Evolutionary conservation across 768 basidiomycete genomes (phyloP).

Genomic region (Ramaria rubella): DNA sequence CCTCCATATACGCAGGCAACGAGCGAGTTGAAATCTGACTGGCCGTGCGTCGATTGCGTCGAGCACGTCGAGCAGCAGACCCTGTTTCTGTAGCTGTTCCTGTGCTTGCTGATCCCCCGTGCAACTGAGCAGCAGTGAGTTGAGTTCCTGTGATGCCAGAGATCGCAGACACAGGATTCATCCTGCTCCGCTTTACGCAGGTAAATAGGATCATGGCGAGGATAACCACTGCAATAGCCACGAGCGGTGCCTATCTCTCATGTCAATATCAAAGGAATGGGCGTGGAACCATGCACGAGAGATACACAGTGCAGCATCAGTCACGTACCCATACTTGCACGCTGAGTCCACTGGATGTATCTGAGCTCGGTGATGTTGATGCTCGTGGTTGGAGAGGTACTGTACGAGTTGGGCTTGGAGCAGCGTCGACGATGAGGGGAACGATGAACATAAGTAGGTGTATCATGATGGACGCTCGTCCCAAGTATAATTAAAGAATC

Average conservation of each 20-base stretch:
- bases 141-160: not conserved
- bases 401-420: no score
- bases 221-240: slow-evolving; percentile 1
- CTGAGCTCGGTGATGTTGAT: no score
- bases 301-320: not conserved
- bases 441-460: no score
- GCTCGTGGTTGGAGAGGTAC: no score
- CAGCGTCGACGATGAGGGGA: no score
- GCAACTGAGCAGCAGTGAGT: not conserved
- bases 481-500: no score
- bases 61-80: slow-evolving; percentile 24
- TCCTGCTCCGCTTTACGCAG: not conserved
- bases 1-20: slow-evolving; percentile 74
- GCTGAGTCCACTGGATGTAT: no score
- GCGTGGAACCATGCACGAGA: not conserved
- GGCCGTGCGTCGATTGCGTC: slow-evolving; percentile 55
- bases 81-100: slow-evolving; percentile 2
- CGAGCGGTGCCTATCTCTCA: not conserved
- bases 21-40: slow-evolving; percentile 77
- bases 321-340: slow-evolving; percentile 8
- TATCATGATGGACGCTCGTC: no score
- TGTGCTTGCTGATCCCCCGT: not conserved
- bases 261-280: not conserved
- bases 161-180: not conserved
- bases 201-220: not conserved